These are phyloP conservation scores for Colletotrichum cuscutae DNA, from an alignment of 2,329 filamentous ascomycete genomes.

Conservation along the genomic window DNA sequence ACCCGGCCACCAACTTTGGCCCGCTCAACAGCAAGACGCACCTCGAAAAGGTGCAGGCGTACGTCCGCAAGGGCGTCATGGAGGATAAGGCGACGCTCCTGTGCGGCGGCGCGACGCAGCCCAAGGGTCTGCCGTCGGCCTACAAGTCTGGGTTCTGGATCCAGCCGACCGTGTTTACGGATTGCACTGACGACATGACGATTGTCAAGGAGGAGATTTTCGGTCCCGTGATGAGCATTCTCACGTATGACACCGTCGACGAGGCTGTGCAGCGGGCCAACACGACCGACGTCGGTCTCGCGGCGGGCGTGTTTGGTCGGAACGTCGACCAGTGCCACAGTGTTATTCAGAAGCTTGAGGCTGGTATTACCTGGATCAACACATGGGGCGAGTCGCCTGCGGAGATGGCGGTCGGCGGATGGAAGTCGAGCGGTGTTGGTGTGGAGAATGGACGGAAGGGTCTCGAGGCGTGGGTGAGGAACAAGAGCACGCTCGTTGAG, in stretches of 20 bases:
- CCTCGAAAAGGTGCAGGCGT: constrained; percentile 79
- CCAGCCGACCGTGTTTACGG: constrained; percentile 83
- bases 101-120: constrained; percentile 74
- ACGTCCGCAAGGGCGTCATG: constrained; percentile 80
- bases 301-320: constrained; percentile 84
- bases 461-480: constrained; percentile 83
- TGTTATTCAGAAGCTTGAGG: constrained; percentile 77
- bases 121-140: constrained; percentile 56
- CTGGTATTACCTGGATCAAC: constrained; percentile 92
- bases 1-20: constrained; percentile 82
- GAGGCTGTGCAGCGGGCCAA: constrained; percentile 81
- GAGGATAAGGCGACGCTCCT: constrained; percentile 79
- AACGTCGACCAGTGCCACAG: constrained; percentile 80
- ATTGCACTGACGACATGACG: constrained; percentile 85
- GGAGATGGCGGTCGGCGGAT: constrained; percentile 92
- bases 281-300: constrained; percentile 79
- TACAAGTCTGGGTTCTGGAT: constrained; percentile 82
- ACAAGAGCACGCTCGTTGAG: constrained; percentile 90
- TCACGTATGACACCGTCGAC: constrained; percentile 77
- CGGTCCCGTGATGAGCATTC: constrained; percentile 85
- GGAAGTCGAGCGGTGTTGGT: constrained; percentile 90
- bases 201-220: constrained; percentile 89
- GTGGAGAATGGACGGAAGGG: constrained; percentile 87
- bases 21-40: constrained; percentile 82
- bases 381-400: constrained; percentile 93